Base-by-base conservation (phyloP, 129 eudicot species). In the Flaveria linearis region DNA sequence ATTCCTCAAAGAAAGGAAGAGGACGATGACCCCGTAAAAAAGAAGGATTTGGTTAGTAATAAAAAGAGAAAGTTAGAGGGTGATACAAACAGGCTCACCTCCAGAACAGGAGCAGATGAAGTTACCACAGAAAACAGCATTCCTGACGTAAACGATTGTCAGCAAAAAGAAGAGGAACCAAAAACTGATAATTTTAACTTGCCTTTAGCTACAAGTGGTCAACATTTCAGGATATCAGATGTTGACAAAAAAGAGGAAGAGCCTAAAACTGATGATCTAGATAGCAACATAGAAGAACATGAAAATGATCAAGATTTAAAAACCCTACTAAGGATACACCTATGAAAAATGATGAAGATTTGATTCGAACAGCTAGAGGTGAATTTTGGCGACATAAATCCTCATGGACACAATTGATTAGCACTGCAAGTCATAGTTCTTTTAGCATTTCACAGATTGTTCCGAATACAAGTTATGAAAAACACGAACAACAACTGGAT, bases 371-470 rank as follows among this genome's bases (percentile, higher is more conserved):
- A 56, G 85, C 83, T 9, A 86, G 86, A 85, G 96, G 97, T 68
- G 83, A 85, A 16, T 56, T 88, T 5, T 86, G 99, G 97, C 78
- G 79, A n/a, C 86, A 86, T 75, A 91, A 91, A 70, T 89, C 92
- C 18, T 89, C 99, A 7, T 95, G 96, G 97, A 83, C 88, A 13
- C 89, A 91, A 72, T 76, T 91, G 67, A 84, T 93, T 69, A 80
- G 74, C 55, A 77, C 80, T 65, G 25, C 89, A 68, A 76, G 45
- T 78, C 76, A 71, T 45, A 86, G 76, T 52, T 88, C 99, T 9
- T 95, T 95, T 82, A 91, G 91, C 86, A 83, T 95, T 55, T 82
- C 94, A 14, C 96, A 91, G 53, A 76, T 95, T 73, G 46, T 93
- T 69, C 96, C 98, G 2, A 66, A 62, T 64, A 45, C 75, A 30